These are phyloP conservation scores for Metschnikowia peoriensis DNA, from an alignment of 805 yeast genomes.

Conservation along the genomic window DNA sequence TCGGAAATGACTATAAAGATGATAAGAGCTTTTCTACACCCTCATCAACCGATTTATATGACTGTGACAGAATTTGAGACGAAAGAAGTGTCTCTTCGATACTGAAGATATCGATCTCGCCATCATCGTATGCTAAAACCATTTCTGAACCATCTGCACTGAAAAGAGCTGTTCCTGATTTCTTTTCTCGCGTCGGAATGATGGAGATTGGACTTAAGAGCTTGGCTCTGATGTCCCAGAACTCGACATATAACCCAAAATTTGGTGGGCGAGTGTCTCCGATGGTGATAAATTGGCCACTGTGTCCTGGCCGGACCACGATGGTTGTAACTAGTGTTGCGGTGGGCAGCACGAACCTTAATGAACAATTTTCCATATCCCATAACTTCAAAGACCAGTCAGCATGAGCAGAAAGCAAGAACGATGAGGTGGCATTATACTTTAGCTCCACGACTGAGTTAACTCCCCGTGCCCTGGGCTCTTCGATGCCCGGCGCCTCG, in stretches of 20 bases:
- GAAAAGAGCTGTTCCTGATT: conserved; percentile 11
- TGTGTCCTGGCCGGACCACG: conserved; percentile 12
- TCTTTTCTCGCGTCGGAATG: conserved; percentile 9
- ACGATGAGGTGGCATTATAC: conserved; percentile 2
- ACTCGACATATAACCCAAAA: conserved; percentile 13
- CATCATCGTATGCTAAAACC: conserved; percentile 14
- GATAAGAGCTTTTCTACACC: conserved; percentile 7
- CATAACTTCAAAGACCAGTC: conserved; percentile 18
- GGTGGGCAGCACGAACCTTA: conserved; percentile 13
- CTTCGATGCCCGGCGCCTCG: neutral
- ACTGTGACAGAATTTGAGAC: conserved; percentile 4
- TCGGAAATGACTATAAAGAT: conserved; percentile 3
- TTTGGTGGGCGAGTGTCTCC: conserved; percentile 15
- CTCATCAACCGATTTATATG: conserved; percentile 4
- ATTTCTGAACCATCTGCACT: conserved; percentile 13
- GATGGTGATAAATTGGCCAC: conserved; percentile 13
- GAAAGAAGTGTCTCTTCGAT: conserved; percentile 15
- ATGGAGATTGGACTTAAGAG: conserved; percentile 11
- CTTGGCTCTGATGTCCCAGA: conserved; percentile 18
- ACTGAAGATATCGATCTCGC: conserved; percentile 12
- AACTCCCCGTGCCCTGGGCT: conserved; percentile 5
- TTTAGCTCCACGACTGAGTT: conserved; percentile 12
- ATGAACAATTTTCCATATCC: conserved; percentile 8
- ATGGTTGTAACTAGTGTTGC: conserved; percentile 12
- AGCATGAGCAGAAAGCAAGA: conserved; percentile 15